Base-by-base conservation (phyloP, 805 yeast species). In the Starmerella geochares region DNA sequence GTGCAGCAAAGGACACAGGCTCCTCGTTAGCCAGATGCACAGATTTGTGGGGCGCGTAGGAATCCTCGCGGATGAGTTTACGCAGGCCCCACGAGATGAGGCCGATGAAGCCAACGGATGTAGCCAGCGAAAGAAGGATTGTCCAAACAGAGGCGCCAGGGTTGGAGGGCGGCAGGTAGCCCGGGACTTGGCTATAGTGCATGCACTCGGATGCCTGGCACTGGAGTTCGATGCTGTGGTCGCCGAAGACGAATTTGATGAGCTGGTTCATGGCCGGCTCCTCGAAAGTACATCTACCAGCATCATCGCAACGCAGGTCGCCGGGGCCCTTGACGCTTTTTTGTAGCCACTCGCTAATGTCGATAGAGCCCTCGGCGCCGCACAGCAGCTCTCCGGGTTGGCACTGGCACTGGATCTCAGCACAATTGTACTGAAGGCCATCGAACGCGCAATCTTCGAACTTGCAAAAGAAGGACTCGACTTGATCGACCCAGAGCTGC, bases 211-310 rank as follows among this genome's bases (percentile, higher is more conserved):
- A 90, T 1, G 95, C 79, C 8, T 70, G 67, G 67, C 98, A 92
- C 40, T 76, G 72, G 49, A 92, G 70, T 1, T 88, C 81, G 61
- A 92, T 92, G 57, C 79, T 75, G 1, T 90, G 85, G 63, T 92
- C 98, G n/a, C 98, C 98, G 68, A 92, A 92, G 2, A 92, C 94
- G 7, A 86, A 79, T 51, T 79, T 73, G 50, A 92, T 92, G 60
- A 92, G 73, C 56, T 85, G 94, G 67, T 92, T 85, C 96, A 92
- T 90, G 48, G 92, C 81, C 40, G 98, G 97, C 63, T 92, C 98
- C 2, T 90, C 81, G 61, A 92, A 92, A 42, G 72, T 72, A 68
- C 98, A 92, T 41, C 71, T 67, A 37, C 72, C 76, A 14, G 74
- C 64, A 5, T 67, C 64, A 63, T 86, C 85, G 68, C 98, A 92